Evolutionary conservation across 139 green algal species (phyloP), one percentile per base, ranked within the genome.

Genomic region (Klebsormidium nitens): DNA sequence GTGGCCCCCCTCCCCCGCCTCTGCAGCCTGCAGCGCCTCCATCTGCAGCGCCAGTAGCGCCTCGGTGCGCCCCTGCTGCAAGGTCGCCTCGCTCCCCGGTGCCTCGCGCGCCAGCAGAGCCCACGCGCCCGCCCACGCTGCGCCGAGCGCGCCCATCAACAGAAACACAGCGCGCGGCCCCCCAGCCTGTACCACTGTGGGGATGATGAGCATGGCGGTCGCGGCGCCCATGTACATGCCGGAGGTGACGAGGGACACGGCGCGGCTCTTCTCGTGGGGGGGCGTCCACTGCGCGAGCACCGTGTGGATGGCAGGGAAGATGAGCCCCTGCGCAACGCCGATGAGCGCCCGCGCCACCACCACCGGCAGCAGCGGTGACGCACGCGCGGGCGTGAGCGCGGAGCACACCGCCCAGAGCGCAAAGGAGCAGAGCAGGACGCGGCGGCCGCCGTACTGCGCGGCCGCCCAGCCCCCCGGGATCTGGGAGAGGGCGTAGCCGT

Each of bases 171-270:
- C 72, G 5, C 75, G 64, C 0, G 91, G 69, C 0, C 89, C 89
- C 1, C 82, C 72, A 3, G 28, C 5, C 0, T 64, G 65, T 0
- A 86, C 86, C 1, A 96, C 11, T 0, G 37, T 74, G 6, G 94
- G 93, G 59, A 98, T 76, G 26, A 91, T 47, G 59, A 90, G 82
- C 88, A 97, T 96, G 39, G 91, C 88, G 0, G 77, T 72, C 0
- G 93, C 92, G 6, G 88, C 95, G 5, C 93, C 93, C 17, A 98
- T 76, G 87, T 98, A 98, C 92, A 98, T 97, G 67, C 93, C 93
- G 29, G 87, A 95, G 1, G 91, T 98, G n/a, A 88, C 91, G 0
- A 97, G 82, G 3, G 88, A 96, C 4, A 95, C 88, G 0, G 90
- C 85, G 0, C 83, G 81, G 0, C 89, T 90, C 3, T 91, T 71